These are phyloP conservation scores for Xerocomus amazonicus DNA, from an alignment of 1,284 basidiomycete genomes.

Conservation along the genomic window DNA sequence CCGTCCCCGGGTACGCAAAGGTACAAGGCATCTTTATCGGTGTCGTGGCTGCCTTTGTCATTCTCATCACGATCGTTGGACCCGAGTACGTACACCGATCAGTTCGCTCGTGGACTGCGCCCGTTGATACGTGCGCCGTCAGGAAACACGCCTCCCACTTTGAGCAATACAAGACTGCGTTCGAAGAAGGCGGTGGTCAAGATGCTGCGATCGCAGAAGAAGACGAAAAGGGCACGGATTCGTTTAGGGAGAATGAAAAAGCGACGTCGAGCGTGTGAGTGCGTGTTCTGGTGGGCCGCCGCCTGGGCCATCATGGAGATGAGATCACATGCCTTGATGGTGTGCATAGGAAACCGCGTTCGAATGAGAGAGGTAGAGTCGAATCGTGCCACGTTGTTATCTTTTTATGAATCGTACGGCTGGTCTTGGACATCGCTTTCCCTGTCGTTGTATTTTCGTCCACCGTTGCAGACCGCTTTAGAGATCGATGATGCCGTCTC, in stretches of 20 bases:
- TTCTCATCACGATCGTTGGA: constrained; percentile 66
- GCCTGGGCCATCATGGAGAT: background rate
- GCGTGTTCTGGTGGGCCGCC: background rate
- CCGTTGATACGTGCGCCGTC: background rate
- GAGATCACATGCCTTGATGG: constrained; percentile 1
- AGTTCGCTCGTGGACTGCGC: background rate
- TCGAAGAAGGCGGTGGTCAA: constrained; percentile 65
- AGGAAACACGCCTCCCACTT: constrained; percentile 81
- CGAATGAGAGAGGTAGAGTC: background rate
- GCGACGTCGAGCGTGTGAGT: constrained; percentile 9
- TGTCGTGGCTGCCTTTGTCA: constrained; percentile 62
- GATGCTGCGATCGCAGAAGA: constrained; percentile 36
- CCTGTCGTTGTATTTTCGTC: no score
- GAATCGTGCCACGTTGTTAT: no score
- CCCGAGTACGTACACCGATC: constrained; percentile 55
- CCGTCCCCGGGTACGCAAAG: constrained; percentile 78
- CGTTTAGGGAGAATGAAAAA: constrained; percentile 7
- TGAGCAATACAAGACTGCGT: constrained; percentile 77
- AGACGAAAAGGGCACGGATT: constrained; percentile 1
- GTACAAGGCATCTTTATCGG: constrained; percentile 89
- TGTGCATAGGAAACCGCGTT: background rate
- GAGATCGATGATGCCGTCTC: no score
- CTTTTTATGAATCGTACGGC: no score
- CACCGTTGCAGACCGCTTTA: no score
- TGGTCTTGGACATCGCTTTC: no score